Evolutionary conservation across 2,329 filamentous ascomycete species (phyloP), one percentile per base, ranked within the genome.

Genomic region (Xylariaceae sp.): DNA sequence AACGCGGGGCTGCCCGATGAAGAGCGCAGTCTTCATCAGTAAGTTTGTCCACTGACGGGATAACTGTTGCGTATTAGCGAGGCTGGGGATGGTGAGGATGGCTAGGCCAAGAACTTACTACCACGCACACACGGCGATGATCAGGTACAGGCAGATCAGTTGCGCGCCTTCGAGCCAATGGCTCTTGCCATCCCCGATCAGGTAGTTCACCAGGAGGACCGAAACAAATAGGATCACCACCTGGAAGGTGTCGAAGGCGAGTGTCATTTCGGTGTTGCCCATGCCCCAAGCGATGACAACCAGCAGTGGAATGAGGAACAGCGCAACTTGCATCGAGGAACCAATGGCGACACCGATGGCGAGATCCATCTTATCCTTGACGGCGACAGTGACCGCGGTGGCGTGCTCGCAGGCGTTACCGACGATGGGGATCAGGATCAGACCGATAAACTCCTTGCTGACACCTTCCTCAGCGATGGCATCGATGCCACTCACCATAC

Each of bases 191-290:
- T 93, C 86, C 14, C 80, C 70, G 31, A 93, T 86, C 27, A 94
- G 61, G 54, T 93, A 94, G 55, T 93, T 94, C 37, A 89, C 83
- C 21, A 94, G 70, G 26, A 94, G 75, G 0, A 86, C 84, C 2
- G 85, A 79, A 10, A 92, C 83, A 47, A 94, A 93, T 25, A 94
- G 64, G 25, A 83, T 80, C 15, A 88, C 82, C 11, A 94, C 80
- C 61, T 94, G 86, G 66, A 95, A 95, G 1, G 79, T 79, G 52
- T 93, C 86, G 55, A 94, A 92, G 56, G 81, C 81, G 5, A 94
- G 71, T 14, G 79, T 85, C 85, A 90, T 90, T 1, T 77, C 68
- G 40, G 80, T 77, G 41, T 73, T 57, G 23, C 64, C 72, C 70
- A 88, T 77, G 42, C 77, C 78, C 84, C 84, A 90, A 35, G 83